Evolutionary conservation across 208 protist species (phyloP), one percentile per base, ranked within the genome.

Genomic region (Wallacemonas collosoma): DNA sequence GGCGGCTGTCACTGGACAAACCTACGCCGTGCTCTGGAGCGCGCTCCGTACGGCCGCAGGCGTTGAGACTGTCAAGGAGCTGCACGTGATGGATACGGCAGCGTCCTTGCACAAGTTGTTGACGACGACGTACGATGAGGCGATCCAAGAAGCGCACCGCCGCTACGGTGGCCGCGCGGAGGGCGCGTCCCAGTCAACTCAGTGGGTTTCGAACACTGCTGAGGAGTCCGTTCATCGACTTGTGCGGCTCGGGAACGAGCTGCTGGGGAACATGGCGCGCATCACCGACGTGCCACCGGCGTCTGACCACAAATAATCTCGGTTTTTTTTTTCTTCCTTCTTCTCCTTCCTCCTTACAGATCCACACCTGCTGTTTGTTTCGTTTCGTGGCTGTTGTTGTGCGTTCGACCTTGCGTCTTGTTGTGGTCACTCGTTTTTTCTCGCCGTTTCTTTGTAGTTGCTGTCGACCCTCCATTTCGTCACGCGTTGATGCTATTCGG

Each of bases 21-120:
- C 90, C 50, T 94, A 90, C 70, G 82, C 82, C 9, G 86, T 84
- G 63, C 79, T 94, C 38, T 91, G 82, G 83, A 77, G 83, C 51
- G 76, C 87, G 67, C 66, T 93, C 47, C 80, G 81, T 47, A 81
- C 81, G n/a, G 56, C 72, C 3, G 72, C 85, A 6, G 88, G 88
- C 11, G 82, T 80, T 26, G 35, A 64, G 51, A 72, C 70, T 40
- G 76, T 83, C 72, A 57, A 41, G 66, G 82, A 90, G 75, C 69
- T 90, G 79, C 53, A 66, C 4, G 56, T 89, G 54, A 44, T 76
- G 60, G 71, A 79, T 15, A 76, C 82, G 44, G 85, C 81, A 1
- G 69, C 74, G 57, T 48, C 38, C 47, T 40, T 93, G 56, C 88
- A 90, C 65, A 63, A 3, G 8, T 50, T 76, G 17, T 51, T 93